These are phyloP conservation scores for Trichodelitschia bisporula DNA, from an alignment of 495 filamentous ascomycete species.

Conservation along the genomic window DNA sequence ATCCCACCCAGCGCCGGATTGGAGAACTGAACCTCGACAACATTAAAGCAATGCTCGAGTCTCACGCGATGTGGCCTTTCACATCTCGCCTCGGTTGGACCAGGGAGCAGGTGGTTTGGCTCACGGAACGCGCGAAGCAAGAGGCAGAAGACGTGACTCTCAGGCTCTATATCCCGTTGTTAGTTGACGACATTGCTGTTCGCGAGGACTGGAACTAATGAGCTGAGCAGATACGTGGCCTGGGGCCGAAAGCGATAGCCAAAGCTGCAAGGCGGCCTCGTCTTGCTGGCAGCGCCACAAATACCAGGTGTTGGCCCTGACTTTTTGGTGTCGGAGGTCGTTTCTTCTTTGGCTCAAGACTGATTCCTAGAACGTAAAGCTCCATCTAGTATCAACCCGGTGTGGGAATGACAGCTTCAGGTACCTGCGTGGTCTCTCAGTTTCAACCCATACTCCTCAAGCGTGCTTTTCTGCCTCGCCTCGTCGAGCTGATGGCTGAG, in stretches of 20 bases:
- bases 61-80: slow-evolving; percentile 12
- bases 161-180: slow-evolving; percentile 14
- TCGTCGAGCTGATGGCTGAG: too few species aligned
- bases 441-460: too few species aligned
- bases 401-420: too few species aligned
- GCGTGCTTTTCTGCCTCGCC: too few species aligned
- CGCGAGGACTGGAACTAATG: background rate
- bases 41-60: slow-evolving; percentile 10
- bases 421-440: too few species aligned
- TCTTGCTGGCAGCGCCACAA: too few species aligned
- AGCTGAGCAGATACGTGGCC: slow-evolving; percentile 5
- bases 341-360: too few species aligned
- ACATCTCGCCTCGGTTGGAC: slow-evolving; percentile 9
- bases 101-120: slow-evolving; percentile 5
- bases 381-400: too few species aligned
- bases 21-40: slow-evolving; percentile 8
- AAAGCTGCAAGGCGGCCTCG: too few species aligned
- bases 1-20: slow-evolving; percentile 4
- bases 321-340: too few species aligned
- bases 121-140: slow-evolving; percentile 7
- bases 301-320: too few species aligned
- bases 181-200: slow-evolving; percentile 2
- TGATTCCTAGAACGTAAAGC: too few species aligned
- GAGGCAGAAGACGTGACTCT: slow-evolving; percentile 8
- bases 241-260: slow-evolving; percentile 5